Evolutionary conservation across 73 alveolate species (phyloP).

Genomic region (Paramecium primaurelia): DNA sequence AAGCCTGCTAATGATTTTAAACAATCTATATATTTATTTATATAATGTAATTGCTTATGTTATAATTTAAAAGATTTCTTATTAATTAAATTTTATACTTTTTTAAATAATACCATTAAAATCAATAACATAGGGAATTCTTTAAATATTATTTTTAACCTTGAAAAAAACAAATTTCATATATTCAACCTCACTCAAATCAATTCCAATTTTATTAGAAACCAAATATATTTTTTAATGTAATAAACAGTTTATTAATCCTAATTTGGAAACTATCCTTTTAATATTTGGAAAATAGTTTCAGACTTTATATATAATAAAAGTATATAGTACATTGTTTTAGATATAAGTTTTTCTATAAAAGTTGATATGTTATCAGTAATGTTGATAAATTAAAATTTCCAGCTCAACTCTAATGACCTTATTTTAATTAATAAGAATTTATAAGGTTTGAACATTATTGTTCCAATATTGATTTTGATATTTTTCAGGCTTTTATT

Average conservation of each 20-base stretch:
- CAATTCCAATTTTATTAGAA: not conserved
- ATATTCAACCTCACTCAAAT: not conserved
- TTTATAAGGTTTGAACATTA: not conserved
- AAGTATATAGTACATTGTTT: too few relatives aligned
- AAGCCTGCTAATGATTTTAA: not conserved
- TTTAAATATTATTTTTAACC: not conserved
- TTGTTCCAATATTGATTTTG: not conserved
- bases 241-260: not conserved
- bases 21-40: not conserved
- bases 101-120: not conserved
- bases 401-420: not conserved
- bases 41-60: not conserved
- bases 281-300: too few relatives aligned
- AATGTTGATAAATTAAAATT: not conserved
- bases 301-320: too few relatives aligned
- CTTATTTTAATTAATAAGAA: not conserved
- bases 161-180: not conserved
- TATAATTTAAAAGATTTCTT: not conserved
- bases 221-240: not conserved
- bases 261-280: not conserved
- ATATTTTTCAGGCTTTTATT: slow-evolving; percentile 1
- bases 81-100: not conserved
- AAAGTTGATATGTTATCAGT: not conserved
- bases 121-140: not conserved
- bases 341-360: too few relatives aligned